Evolutionary conservation across 805 yeast genomes (phyloP), one percentile per base, ranked within the genome.

Genomic region (Wickerhamomyces ciferrii): DNA sequence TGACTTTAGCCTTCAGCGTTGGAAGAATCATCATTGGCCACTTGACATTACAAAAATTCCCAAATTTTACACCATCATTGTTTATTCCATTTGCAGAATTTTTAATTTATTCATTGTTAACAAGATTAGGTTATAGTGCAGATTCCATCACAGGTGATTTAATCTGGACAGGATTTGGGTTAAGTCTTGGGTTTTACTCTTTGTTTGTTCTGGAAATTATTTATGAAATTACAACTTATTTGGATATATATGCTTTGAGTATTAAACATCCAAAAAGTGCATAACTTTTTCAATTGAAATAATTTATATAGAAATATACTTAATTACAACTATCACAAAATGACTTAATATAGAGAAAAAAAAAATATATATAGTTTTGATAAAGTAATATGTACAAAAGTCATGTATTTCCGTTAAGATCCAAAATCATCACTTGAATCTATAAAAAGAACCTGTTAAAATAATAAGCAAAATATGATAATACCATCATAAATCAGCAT

Each of bases 1-100:
- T 84, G 43, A 76, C 86, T 1, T 67, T 85, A 53, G 96, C 98
- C 1, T 84, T 87, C 58, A 72, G 80, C 4, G 97, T 92, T n/a
- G 97, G 97, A 5, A 79, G 94, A 61, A 88, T 91, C 51, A 91
- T 91, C 58, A 72, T 84, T 47, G 91, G 88, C 2, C 98, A 91
- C 63, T 77, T 92, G 54, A 87, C 97, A 1, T 68, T 76, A 43
- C 96, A 87, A 63, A 66, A 70, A 14, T 90, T 87, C 72, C 97
- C 98, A 42, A 67, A 71, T 61, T 56, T 76, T 52, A 86, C 88
- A 43, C 72, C 86, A 27, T 87, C 96, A 39, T 79, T 81, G 71
- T 72, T 79, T 34, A 71, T 88, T 48, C 86, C 97, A 55, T 5
- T 70, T 23, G 51, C 66, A 20, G 82, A 89, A 68, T 52, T 74